A percentile compares a stretch with the other conserved stretches of the same genome.
Conservation (phyloP, 805 yeast genomes). For the Saccharomycopsis microspora region DNA sequence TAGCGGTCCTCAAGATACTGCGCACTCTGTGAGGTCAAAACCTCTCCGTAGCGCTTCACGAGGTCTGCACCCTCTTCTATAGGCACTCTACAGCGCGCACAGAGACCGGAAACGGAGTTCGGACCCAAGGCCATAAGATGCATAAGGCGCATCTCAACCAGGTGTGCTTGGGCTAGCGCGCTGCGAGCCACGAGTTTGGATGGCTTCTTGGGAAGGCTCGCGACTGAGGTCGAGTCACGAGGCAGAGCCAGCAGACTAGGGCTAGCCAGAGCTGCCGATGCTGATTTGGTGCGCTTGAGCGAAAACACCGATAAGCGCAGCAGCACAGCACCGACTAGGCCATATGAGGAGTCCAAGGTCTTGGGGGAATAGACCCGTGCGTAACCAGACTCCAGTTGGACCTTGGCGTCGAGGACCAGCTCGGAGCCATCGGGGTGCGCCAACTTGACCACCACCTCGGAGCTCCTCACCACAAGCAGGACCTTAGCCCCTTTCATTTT, state of each 20-base stretch:
- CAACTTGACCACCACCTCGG: slow-evolving; percentile 7
- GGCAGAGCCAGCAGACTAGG: too few relatives aligned
- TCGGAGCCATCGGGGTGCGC: slow-evolving; percentile 6
- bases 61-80: background rate
- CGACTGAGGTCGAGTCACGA: too few relatives aligned
- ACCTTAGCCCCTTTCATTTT: slow-evolving; percentile 1
- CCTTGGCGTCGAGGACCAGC: slow-evolving; percentile 2
- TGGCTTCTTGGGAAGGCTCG: too few relatives aligned
- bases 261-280: too few relatives aligned
- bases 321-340: too few relatives aligned
- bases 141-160: too few relatives aligned
- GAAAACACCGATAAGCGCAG: too few relatives aligned
- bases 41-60: background rate
- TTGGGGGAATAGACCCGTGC: slow-evolving; percentile 4
- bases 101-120: slow-evolving; percentile 1
- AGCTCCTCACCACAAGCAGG: slow-evolving; percentile 9
- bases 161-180: too few relatives aligned
- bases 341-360: too few relatives aligned
- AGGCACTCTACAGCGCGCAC: slow-evolving; percentile 4
- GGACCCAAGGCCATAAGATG: slow-evolving; percentile 17
- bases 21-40: background rate
- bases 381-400: slow-evolving; percentile 4
- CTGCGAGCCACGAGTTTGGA: too few relatives aligned
- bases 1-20: background rate
- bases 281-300: too few relatives aligned